Conservation (phyloP, 768 basidiomycete genomes). For the Kwoniella europaea region DNA sequence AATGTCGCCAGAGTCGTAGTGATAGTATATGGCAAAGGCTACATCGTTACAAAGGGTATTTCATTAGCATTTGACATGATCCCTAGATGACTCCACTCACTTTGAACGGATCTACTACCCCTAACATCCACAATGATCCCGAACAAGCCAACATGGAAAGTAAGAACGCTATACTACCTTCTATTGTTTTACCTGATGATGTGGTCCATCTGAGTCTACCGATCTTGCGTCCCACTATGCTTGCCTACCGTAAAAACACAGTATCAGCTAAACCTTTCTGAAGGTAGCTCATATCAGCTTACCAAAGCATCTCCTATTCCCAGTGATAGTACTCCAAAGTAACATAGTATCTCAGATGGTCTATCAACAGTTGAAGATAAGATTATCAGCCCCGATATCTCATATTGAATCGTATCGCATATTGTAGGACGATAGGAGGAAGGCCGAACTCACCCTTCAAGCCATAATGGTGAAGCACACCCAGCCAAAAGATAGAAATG, state of each 20-base stretch:
- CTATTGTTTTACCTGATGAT: conserved; percentile 82
- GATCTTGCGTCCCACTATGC: conserved; percentile 83
- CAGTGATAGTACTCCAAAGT: conserved; percentile 84
- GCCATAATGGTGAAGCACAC: conserved; percentile 91
- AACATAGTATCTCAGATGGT: conserved; percentile 63
- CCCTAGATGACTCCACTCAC: conserved; percentile 61
- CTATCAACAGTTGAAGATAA: conserved; percentile 57
- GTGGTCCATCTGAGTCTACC: conserved; percentile 85
- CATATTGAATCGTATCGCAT: too few relatives aligned
- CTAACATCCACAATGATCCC: conserved; percentile 71
- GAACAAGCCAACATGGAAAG: conserved; percentile 72
- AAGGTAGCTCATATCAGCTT: conserved; percentile 40
- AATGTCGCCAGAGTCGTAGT: conserved; percentile 71
- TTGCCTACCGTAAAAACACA: conserved; percentile 66
- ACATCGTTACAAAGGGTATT: not conserved
- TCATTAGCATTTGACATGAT: not conserved
- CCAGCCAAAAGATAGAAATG: conserved; percentile 97
- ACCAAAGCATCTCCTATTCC: conserved; percentile 95
- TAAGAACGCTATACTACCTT: conserved; percentile 85
- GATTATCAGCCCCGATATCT: too few relatives aligned
- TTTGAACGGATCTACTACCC: conserved; percentile 74
- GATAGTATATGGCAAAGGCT: conserved; percentile 65
- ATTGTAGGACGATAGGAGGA: too few relatives aligned
- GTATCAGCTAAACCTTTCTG: too few relatives aligned
- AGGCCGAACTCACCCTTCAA: conserved; percentile 92